A percentile compares a stretch with the other conserved stretches of the same genome.
phyloP scores from a whole-genome alignment of 441 rosid genomes.

The Populus hybrid region DNA sequence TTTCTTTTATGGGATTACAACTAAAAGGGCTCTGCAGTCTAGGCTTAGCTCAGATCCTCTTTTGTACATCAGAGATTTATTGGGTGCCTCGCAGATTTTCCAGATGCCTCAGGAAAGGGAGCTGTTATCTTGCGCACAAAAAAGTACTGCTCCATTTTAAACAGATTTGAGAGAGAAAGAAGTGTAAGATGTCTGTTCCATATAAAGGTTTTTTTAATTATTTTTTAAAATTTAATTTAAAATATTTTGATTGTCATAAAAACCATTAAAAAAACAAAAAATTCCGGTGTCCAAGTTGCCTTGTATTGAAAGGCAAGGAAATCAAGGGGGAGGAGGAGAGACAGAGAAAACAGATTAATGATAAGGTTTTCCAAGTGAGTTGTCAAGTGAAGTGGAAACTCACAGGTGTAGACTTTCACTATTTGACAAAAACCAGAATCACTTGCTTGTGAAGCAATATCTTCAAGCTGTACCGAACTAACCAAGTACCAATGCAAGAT shows the following conservation, averaged over 20 bases:
- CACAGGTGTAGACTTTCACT: slow-evolving; percentile 11
- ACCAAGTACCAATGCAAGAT: slow-evolving; percentile 11
- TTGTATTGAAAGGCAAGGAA: slow-evolving; percentile 25
- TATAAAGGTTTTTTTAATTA: too few relatives aligned
- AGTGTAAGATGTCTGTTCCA: too few relatives aligned
- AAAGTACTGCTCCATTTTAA: neutral
- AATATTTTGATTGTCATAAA: too few relatives aligned
- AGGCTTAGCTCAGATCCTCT: slow-evolving; percentile 26
- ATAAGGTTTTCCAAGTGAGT: slow-evolving; percentile 16
- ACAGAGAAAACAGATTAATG: neutral
- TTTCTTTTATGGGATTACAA: slow-evolving; percentile 21
- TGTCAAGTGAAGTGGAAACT: slow-evolving; percentile 26
- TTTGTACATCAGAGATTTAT: slow-evolving; percentile 13
- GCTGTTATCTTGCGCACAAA: slow-evolving; percentile 16
- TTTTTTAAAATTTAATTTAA: too few relatives aligned
- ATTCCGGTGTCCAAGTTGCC: neutral
- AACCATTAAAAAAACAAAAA: too few relatives aligned
- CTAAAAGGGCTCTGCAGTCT: slow-evolving; percentile 28
- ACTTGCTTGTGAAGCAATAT: slow-evolving; percentile 35
- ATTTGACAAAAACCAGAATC: slow-evolving; percentile 23
- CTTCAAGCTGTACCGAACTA: slow-evolving; percentile 4
- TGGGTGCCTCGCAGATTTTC: slow-evolving; percentile 15
- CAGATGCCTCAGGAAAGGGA: slow-evolving; percentile 11
- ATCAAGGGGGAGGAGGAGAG: neutral
- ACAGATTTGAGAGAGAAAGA: slow-evolving; percentile 12